Base-by-base conservation (phyloP, 768 basidiomycete genomes). In the Paxillus rubicundulus region DNA sequence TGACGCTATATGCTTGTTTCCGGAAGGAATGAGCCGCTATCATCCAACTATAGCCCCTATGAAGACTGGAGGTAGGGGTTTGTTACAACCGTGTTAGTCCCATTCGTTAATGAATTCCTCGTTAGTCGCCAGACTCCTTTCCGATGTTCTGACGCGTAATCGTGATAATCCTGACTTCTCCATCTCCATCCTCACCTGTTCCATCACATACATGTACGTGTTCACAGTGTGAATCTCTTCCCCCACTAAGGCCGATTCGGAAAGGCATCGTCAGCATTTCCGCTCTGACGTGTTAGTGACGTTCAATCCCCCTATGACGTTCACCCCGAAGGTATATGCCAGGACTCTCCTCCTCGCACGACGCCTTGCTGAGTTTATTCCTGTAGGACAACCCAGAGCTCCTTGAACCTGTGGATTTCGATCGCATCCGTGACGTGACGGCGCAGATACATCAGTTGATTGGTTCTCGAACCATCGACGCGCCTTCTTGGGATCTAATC, bases 241-340 rank as follows among this genome's bases (percentile, higher is more conserved):
- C 7, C 20, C 39, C 47, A 33, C 41, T 50, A 41, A n/a, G 32
- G 21, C 5, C 44, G 49, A 48, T 49, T 52, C 39, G 45, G 48
- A 48, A 59, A 89, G 87, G 81, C 89, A 91, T 67, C 80, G 89
- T 45, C 84, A 93, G 61, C 85, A 92, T 67, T 95, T 92, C 62
- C 83, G 93, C 24, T 90, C 88, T 9, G 91, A 94, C 60, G 90
- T 94, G 16, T 70, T 95, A 44, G 87, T 95, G 18, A 87, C 86
- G 3, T 92, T 89, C 65, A 85, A 90, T 57, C 74, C 79, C 14
- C 87, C 89, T 0, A 74, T 89, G 63, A 76, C 65, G 37, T 87
- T 90, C 60, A 73, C 75, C 10, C 80, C 86, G 20, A 81, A 85
- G 76, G 88, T 82, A 49, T 4, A 42, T 42, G 6, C 30, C 18